Conservation (phyloP, 1,139 yeast genomes). For the Zygoascus meyerae region DNA sequence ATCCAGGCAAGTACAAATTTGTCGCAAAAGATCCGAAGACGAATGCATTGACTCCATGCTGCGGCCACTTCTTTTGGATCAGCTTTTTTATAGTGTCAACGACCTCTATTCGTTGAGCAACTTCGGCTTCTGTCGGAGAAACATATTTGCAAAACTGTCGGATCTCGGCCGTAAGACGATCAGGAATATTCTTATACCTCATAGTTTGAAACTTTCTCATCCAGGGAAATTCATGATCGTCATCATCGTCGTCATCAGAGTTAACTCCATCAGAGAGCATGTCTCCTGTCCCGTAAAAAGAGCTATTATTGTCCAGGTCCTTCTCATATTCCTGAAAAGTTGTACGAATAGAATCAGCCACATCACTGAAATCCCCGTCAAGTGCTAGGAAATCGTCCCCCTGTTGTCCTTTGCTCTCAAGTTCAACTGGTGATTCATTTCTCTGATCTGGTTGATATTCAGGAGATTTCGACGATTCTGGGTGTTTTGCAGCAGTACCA, state of each 20-base stretch:
- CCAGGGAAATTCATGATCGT: conserved; percentile 63
- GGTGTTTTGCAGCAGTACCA: too few species aligned
- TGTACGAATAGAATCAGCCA: conserved; percentile 21
- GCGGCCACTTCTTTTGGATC: conserved; percentile 67
- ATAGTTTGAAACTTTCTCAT: conserved; percentile 70
- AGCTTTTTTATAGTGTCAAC: conserved; percentile 54
- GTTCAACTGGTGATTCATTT: too few species aligned
- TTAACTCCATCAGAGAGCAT: conserved; percentile 21
- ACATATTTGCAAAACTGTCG: conserved; percentile 80
- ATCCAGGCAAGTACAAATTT: conserved; percentile 87
- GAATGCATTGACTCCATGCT: conserved; percentile 54
- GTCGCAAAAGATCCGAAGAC: conserved; percentile 97
- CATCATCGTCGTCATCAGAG: conserved; percentile 30
- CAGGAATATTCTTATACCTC: conserved; percentile 67
- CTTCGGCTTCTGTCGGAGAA: conserved; percentile 78
- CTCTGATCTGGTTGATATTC: too few species aligned
- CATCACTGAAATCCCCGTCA: conserved; percentile 20
- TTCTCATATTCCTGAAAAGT: conserved; percentile 25
- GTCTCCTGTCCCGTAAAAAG: conserved; percentile 18
- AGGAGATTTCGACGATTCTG: too few species aligned
- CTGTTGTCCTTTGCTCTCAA: too few species aligned
- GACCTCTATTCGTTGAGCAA: conserved; percentile 59
- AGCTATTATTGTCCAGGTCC: conserved; percentile 15
- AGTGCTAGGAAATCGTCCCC: conserved; percentile 21
- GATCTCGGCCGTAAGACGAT: conserved; percentile 85